Evolutionary conservation across 2,329 filamentous ascomycete species (phyloP), one percentile per base, ranked within the genome.

Genomic region (Trichocomaceae sp.): DNA sequence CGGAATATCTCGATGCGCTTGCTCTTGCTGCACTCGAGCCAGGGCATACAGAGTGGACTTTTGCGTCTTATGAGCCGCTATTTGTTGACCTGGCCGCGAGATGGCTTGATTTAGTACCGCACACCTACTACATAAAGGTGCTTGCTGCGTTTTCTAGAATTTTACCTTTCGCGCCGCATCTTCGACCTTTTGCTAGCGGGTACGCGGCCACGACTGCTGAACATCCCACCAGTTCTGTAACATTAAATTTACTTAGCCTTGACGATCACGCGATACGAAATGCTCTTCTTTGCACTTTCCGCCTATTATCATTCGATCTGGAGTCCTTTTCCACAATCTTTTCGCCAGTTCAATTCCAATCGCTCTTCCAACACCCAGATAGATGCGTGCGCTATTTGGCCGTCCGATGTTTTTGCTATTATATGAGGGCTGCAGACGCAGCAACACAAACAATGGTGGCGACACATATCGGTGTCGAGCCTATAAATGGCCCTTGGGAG

Each of bases 71-170:
- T 70, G 84, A 88, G 67, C 76, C 80, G 58, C 74, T 91, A 41
- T 88, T 93, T 64, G 83, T 89, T 62, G 91, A 96, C 70, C 77
- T 95, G 49, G 89, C 87, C 71, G 87, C 90, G 58, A 79, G 87
- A 75, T 95, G 90, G 90, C 76, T 87, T 50, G 62, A 63, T 35
- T 63, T 67, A 45, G 65, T 73, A 59, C 59, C 64, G 47, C 61
- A 68, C 49, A 57, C 62, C 53, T 67, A 72, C 59, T 64, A 63
- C 58, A 60, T 69, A 56, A 66, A 65, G 57, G 67, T 86, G 51
- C 79, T 92, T 59, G 80, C 85, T 54, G 86, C 88, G 31, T 87
- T 96, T 73, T 86, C 88, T 58, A 82, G 87, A 64, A 79, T 96
- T 59, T 70, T 96, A 63, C 88, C 90, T 17, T 85, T 93, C 76